phyloP scores from a whole-genome alignment of 2,329 filamentous ascomycete species.

The Talaromyces sp. region DNA sequence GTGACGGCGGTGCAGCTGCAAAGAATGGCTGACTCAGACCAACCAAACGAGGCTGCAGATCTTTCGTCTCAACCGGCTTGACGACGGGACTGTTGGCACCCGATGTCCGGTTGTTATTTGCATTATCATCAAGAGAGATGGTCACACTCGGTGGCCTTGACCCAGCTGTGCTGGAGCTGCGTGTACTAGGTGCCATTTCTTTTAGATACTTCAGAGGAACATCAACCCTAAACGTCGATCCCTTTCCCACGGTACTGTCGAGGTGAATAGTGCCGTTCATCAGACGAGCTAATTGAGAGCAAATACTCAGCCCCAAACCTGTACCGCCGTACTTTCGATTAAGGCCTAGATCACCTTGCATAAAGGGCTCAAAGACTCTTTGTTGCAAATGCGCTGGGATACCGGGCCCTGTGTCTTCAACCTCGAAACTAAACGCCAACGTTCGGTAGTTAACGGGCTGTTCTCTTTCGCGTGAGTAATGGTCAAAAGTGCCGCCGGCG shows the following conservation, averaged over 20 bases:
- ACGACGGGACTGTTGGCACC: constrained; percentile 23
- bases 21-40: constrained; percentile 83
- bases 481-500: constrained; percentile 3
- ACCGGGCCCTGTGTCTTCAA: constrained; percentile 81
- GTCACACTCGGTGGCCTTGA: constrained; percentile 28
- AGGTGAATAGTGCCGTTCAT: constrained; percentile 76
- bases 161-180: constrained; percentile 23
- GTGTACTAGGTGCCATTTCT: constrained; percentile 52
- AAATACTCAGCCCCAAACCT: constrained; percentile 82
- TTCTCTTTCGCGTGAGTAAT: constrained; percentile 4
- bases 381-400: constrained; percentile 73
- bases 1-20: constrained; percentile 26
- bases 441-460: constrained; percentile 58
- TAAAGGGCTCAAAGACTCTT: constrained; percentile 88
- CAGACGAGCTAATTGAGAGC: constrained; percentile 73
- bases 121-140: constrained; percentile 23
- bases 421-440: constrained; percentile 80
- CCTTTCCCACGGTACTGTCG: constrained; percentile 64
- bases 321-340: constrained; percentile 90
- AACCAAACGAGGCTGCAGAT: constrained; percentile 70
- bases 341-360: constrained; percentile 83
- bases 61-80: constrained; percentile 48
- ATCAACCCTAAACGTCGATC: constrained; percentile 75
- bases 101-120: constrained; percentile 21
- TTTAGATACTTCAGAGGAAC: constrained; percentile 75